These are phyloP conservation scores for Prunus salicina DNA, from an alignment of 306 rosid species.

Conservation along the genomic window DNA sequence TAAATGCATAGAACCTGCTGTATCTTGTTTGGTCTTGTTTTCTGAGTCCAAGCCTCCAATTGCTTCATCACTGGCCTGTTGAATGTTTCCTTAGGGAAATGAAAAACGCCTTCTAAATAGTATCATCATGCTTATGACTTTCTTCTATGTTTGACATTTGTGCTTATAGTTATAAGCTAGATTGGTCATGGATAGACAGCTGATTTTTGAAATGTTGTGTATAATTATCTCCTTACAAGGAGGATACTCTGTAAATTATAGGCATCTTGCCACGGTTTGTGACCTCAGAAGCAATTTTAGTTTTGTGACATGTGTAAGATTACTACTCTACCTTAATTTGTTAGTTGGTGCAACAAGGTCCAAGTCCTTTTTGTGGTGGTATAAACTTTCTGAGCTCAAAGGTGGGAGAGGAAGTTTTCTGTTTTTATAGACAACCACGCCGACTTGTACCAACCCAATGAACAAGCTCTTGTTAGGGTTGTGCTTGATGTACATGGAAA, in stretches of 20 bases:
- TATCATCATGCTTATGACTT: too few relatives aligned
- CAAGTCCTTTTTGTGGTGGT: too few relatives aligned
- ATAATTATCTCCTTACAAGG: neutral
- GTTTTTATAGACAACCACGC: too few relatives aligned
- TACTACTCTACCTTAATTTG: too few relatives aligned
- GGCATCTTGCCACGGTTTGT: neutral
- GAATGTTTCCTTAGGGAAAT: neutral
- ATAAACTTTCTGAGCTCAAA: too few relatives aligned
- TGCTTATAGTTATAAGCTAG: neutral
- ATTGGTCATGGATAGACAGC: neutral
- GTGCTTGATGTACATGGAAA: too few relatives aligned
- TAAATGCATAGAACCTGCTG: conserved; percentile 31
- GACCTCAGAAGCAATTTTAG: neutral
- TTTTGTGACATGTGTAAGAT: neutral
- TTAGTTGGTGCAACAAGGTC: too few relatives aligned
- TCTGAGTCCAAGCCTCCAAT: neutral
- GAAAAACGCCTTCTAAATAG: neutral
- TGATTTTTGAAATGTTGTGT: neutral
- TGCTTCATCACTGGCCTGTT: neutral
- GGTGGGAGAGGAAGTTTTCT: too few relatives aligned
- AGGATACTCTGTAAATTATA: neutral
- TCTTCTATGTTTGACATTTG: too few relatives aligned
- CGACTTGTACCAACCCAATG: too few relatives aligned
- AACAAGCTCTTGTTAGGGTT: too few relatives aligned
- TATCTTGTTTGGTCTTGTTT: neutral